Percentiles rank a stretch among this genome's conserved stretches.
Evolutionary conservation across 1,139 yeast species (phyloP).

Genomic region (Eremothecium gossypii): DNA sequence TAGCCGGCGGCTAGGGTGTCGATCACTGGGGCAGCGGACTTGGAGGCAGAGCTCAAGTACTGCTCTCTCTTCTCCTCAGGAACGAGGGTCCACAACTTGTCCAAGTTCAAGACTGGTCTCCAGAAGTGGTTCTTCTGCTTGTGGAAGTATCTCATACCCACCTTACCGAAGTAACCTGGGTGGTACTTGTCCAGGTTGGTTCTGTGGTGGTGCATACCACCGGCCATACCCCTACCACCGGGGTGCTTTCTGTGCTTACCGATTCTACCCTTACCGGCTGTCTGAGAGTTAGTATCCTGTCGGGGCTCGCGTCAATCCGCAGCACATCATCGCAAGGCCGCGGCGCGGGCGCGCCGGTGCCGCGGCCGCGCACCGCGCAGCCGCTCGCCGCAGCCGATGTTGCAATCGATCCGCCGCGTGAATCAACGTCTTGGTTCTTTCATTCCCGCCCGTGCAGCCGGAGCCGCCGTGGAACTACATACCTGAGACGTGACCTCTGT

Average conservation of each 20-base stretch:
- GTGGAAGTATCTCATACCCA: slow-evolving; percentile 99
- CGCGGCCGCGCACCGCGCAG: no score
- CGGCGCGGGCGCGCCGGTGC: no score
- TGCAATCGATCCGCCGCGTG: slow-evolving; percentile 9
- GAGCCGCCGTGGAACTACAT: slow-evolving; percentile 38
- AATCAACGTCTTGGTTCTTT: slow-evolving; percentile 34
- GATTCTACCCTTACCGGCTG: slow-evolving; percentile 99
- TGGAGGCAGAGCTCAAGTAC: slow-evolving; percentile 76
- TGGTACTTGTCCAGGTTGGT: slow-evolving; percentile 99
- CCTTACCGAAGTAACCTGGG: slow-evolving; percentile 99
- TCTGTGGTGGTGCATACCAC: slow-evolving; percentile 99
- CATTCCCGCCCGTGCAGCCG: slow-evolving; percentile 25
- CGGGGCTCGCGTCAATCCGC: no score
- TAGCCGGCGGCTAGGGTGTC: slow-evolving; percentile 99
- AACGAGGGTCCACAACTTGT: slow-evolving; percentile 97
- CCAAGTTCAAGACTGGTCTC: slow-evolving; percentile 97
- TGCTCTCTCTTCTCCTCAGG: slow-evolving; percentile 93
- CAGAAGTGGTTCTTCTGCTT: slow-evolving; percentile 93
- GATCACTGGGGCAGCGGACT: slow-evolving; percentile 95
- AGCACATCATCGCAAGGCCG: no score
- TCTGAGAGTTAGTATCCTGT: slow-evolving; percentile 20
- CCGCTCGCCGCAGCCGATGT: no score
- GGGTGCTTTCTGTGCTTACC: slow-evolving; percentile 99
- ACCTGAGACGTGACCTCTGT: slow-evolving; percentile 99
- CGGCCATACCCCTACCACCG: slow-evolving; percentile 99